Evolutionary conservation across 768 basidiomycete species (phyloP).

Genomic region (Plicaturopsis crispa): DNA sequence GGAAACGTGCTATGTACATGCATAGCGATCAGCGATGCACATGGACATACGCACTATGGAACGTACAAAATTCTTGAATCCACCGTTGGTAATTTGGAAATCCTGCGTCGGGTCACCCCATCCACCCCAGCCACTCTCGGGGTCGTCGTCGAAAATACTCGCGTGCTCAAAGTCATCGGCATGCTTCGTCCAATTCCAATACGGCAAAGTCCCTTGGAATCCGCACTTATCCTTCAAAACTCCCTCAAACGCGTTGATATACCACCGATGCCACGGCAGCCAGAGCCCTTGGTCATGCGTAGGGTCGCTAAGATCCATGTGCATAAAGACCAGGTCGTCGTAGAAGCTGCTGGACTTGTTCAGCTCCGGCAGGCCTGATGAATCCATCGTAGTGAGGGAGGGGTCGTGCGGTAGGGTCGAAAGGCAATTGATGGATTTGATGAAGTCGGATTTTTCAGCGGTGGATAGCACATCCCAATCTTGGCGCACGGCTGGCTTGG

Average conservation of each 20-base stretch:
- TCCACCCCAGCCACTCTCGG: constrained; percentile 13
- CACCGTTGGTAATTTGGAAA: no score
- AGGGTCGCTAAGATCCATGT: constrained; percentile 9
- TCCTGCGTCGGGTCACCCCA: constrained; percentile 15
- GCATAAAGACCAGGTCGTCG: not conserved
- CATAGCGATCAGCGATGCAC: no score
- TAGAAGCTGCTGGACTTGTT: constrained; percentile 9
- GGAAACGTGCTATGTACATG: no score
- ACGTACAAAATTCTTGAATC: no score
- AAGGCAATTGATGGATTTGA: constrained; percentile 12
- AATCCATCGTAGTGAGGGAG: constrained; percentile 4
- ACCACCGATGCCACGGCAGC: constrained; percentile 10
- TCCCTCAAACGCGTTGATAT: constrained; percentile 6
- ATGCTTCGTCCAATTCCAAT: constrained; percentile 11
- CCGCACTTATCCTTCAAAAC: constrained; percentile 7
- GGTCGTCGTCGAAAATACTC: constrained; percentile 11
- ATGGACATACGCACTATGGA: no score
- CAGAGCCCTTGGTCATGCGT: constrained; percentile 9
- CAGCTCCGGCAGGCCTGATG: constrained; percentile 8
- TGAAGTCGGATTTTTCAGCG: constrained; percentile 9
- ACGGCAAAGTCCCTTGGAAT: constrained; percentile 6
- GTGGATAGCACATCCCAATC: constrained; percentile 14
- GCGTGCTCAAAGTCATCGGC: constrained; percentile 10
- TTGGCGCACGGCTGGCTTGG: constrained; percentile 9
- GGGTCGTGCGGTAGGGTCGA: constrained; percentile 7